A percentile compares a stretch with the other conserved stretches of the same genome.
phyloP scores from a whole-genome alignment of 1,284 basidiomycete species.

The Spongiforma sp. region DNA sequence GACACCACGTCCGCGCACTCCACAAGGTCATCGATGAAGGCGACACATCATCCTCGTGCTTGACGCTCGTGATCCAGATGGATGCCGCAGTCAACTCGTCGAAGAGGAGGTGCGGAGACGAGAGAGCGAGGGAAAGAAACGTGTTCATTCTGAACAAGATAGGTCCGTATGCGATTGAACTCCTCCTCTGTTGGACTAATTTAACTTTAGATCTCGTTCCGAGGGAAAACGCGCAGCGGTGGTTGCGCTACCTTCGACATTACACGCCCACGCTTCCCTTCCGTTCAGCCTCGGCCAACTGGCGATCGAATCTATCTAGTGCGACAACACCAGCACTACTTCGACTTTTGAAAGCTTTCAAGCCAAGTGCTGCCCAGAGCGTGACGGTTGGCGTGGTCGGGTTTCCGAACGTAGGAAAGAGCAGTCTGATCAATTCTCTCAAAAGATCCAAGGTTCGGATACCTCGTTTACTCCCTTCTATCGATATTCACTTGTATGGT shows the following conservation, averaged over 20 bases:
- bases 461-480: constrained; percentile 20
- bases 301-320: constrained; percentile 81
- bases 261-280: constrained; percentile 95
- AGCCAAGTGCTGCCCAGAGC: constrained; percentile 68
- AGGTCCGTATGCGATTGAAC: constrained; percentile 54
- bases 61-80: constrained; percentile 92
- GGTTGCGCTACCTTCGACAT: constrained; percentile 91
- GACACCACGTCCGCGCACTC: constrained; percentile 75
- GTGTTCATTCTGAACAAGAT: constrained; percentile 95
- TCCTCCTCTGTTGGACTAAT: neutral
- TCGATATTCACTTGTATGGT: constrained; percentile 41
- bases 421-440: constrained; percentile 93
- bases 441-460: constrained; percentile 84
- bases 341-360: constrained; percentile 93
- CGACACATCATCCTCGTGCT: constrained; percentile 91
- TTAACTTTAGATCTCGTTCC: constrained; percentile 82
- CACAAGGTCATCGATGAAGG: constrained; percentile 94
- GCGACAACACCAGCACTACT: constrained; percentile 83
- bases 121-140: constrained; percentile 85
- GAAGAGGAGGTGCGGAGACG: constrained; percentile 89
- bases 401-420: constrained; percentile 98
- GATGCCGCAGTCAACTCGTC: constrained; percentile 84
- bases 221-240: constrained; percentile 85
- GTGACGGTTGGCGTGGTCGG: constrained; percentile 95
- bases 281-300: constrained; percentile 83